Base-by-base conservation (phyloP, 768 basidiomycete species). In the Asterophora parasitica region DNA sequence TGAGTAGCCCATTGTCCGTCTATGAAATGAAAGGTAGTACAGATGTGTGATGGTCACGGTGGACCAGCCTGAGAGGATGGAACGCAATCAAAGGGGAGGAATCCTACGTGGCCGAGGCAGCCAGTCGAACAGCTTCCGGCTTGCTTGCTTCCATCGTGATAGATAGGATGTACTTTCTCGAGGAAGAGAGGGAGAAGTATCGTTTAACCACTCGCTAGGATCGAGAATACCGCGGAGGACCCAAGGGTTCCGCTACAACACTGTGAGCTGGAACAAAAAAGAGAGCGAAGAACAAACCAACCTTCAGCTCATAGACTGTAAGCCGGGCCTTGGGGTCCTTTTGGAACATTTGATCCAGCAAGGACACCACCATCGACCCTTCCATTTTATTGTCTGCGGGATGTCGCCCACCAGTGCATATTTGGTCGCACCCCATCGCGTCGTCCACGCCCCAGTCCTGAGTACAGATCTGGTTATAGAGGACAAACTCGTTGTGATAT, bases 181-280 rank as follows among this genome's bases (percentile, higher is more conserved):
- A 34, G 26, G 43, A 13, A 44, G 46, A 7, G 44, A 11, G 19
- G 71, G 69, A 7, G 67, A 66, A 1, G 72, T 74, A 31, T 67
- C 61, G 7, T 59, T 47, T 4, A 93, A 75, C 94, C 94, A 96
- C 19, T 74, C 67, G 0, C 77, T 66, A 0, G 83, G 79, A 48
- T 88, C 75, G 4, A 73, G 63, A 10, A 94, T 70, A 61, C 87
- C 92, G 23, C 68, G 71, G 19, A 81, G 65, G 52, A 91, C 77
- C 87, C 88, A 92, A 8, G 71, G 65, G 58, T 79, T 73, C 30
- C 65, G 68, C 85, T 85, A 61, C 27, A 63, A 26, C 40, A 49
- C 41, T 23, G 56, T 89, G 75, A 27, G 82, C 77, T 36, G 96
- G 75, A 84, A 41, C 94, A 86, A 46, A 92, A 77, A 9, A 12